Conservation (phyloP, 2,329 filamentous ascomycete species). For the Aspergillus melleus region DNA sequence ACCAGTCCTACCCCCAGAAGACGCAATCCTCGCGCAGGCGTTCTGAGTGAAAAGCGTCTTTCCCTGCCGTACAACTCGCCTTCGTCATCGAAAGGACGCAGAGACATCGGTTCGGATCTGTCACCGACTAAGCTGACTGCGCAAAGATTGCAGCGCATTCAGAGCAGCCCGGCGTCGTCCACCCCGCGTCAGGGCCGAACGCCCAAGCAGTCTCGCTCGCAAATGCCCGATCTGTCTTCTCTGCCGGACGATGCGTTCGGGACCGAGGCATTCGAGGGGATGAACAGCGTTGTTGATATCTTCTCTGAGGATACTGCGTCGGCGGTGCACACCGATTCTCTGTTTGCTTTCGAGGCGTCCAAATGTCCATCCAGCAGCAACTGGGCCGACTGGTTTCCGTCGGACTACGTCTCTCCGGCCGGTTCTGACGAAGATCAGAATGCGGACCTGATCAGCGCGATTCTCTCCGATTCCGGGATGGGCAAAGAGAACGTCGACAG, state of each 20-base stretch:
- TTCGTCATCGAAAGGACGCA: constrained; percentile 26
- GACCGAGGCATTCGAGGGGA: constrained; percentile 27
- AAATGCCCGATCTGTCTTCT: constrained; percentile 18
- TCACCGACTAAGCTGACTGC: constrained; percentile 34
- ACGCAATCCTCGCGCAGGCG: constrained; percentile 52
- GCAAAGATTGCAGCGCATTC: constrained; percentile 36
- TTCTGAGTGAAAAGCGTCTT: constrained; percentile 32
- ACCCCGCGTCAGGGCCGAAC: constrained; percentile 25
- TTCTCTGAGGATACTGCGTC: constrained; percentile 34
- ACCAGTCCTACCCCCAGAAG: constrained; percentile 54
- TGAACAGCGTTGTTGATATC: constrained; percentile 40
- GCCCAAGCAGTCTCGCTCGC: constrained; percentile 24
- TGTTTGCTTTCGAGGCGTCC: constrained; percentile 29
- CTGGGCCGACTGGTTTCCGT: constrained; percentile 42
- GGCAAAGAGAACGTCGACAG: constrained; percentile 28
- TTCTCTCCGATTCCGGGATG: constrained; percentile 36
- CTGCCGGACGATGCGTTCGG: constrained; percentile 27
- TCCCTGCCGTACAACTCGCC: constrained; percentile 41
- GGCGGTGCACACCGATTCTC: constrained; percentile 24
- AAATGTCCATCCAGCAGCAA: constrained; percentile 24
- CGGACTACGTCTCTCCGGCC: constrained; percentile 34
- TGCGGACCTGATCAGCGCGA: constrained; percentile 35
- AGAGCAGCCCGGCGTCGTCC: constrained; percentile 21
- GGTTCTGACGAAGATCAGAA: constrained; percentile 27
- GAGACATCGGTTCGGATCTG: constrained; percentile 19